phyloP scores from a whole-genome alignment of 176 grass and related monocot species.

The Rhipidocladum racemiflorum region DNA sequence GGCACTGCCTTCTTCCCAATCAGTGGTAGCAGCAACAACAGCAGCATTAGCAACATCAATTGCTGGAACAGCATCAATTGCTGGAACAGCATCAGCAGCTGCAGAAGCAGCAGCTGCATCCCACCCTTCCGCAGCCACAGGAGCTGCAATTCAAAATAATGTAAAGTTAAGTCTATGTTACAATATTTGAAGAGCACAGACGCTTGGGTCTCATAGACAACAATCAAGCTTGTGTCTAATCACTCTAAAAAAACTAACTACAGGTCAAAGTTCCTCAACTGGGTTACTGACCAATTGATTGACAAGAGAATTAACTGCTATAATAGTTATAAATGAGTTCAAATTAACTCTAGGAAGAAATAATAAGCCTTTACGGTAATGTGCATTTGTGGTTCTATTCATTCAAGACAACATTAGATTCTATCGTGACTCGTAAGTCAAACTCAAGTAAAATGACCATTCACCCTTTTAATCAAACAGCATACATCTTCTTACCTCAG shows the following conservation, averaged over 20 bases:
- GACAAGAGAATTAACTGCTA: neutral
- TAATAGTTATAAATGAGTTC: neutral
- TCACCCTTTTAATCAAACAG: neutral
- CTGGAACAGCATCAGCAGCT: neutral
- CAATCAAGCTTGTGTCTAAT: neutral
- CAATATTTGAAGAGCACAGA: neutral
- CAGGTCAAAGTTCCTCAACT: neutral
- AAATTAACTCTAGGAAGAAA: neutral
- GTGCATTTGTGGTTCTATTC: neutral
- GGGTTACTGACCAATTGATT: neutral
- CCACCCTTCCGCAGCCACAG: constrained; percentile 41
- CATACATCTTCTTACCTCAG: neutral
- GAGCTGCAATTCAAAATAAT: constrained; percentile 40
- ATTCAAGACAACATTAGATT: neutral
- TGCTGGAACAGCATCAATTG: too few relatives aligned
- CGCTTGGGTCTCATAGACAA: neutral
- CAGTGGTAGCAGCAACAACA: constrained; percentile 10
- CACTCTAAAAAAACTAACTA: neutral
- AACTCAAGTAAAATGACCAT: neutral
- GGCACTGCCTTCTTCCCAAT: constrained; percentile 47
- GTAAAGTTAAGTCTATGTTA: neutral
- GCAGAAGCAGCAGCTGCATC: constrained; percentile 28
- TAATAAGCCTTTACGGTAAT: neutral
- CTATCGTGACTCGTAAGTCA: neutral
- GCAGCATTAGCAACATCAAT: neutral